These are phyloP conservation scores for Isatis tinctoria DNA, from an alignment of 345 rosid species.

Conservation along the genomic window DNA sequence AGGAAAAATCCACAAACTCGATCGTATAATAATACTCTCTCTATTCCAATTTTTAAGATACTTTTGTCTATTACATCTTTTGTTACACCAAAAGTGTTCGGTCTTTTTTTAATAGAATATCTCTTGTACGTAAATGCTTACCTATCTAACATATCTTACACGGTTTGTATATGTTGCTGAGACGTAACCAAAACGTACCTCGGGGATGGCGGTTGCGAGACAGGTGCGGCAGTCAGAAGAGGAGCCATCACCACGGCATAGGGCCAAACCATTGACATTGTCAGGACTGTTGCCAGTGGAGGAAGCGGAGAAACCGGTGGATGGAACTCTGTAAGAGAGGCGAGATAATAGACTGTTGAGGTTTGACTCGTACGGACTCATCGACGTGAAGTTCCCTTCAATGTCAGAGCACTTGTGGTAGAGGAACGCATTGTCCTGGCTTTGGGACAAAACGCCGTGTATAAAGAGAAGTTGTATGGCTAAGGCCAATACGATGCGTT, in stretches of 20 bases:
- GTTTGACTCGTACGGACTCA: constrained; percentile 40
- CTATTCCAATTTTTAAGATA: background rate
- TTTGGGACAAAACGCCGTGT: constrained; percentile 6
- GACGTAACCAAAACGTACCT: constrained; percentile 22
- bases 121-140: background rate
- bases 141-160: background rate
- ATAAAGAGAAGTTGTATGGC: constrained; percentile 20
- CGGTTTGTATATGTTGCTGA: background rate
- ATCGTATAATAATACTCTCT: background rate
- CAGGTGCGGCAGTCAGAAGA: constrained; percentile 46
- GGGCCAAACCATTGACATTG: constrained; percentile 46
- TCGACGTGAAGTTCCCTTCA: constrained; percentile 38
- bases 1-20: background rate
- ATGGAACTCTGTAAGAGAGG: constrained; percentile 41
- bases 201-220: constrained; percentile 36
- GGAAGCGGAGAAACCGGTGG: constrained; percentile 42
- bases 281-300: constrained; percentile 37
- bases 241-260: constrained; percentile 62
- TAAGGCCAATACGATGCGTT: constrained; percentile 6
- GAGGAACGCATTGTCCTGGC: constrained; percentile 38
- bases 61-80: background rate
- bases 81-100: background rate
- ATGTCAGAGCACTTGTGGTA: constrained; percentile 42
- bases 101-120: background rate
- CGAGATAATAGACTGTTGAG: constrained; percentile 36